Evolutionary conservation across 2,329 filamentous ascomycete genomes (phyloP), one percentile per base, ranked within the genome.

Genomic region (Endothia cerciana): DNA sequence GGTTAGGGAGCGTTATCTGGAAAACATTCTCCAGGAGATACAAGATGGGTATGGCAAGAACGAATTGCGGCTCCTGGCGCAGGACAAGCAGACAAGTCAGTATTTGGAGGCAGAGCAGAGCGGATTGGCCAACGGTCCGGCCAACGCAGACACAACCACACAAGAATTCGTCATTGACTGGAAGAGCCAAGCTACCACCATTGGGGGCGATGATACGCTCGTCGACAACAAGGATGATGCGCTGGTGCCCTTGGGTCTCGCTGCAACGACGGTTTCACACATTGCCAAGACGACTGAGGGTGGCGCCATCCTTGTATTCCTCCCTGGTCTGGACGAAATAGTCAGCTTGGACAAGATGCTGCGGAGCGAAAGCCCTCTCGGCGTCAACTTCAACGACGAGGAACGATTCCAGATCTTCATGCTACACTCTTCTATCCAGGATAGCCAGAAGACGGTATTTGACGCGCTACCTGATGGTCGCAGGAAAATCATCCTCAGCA

Each of bases 401-500:
- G 62, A 68, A 5, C 78, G 73, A 41, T 83, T 80, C 71, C 76
- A 76, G 69, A 75, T 85, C 49, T 75, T 78, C 66, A 74, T 79
- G 43, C 75, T 85, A 13, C 83, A 85, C 72, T 82, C 83, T 1
- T 75, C 74, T 7, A 73, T 83, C 8, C 76, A 77, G 17, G 76
- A 79, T 15, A 62, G 68, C 5, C 77, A 79, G 38, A 81, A 84
- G 65, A 72, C 70, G 3, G 75, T 84, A 17, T 80, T 83, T 64
- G 71, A 77, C 3, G 71, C 74, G 1, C 69, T 79, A 2, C 76
- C 79, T 3, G 60, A 68, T 17, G 80, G 79, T 19, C 77, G 77
- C 57, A 77, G 83, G 53, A 81, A 82, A 68, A 77, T 85, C 40
- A 81, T 85, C 41, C 72, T 85, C 10, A 76, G 81, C 3, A 85